Percentiles rank a stretch among this genome's conserved stretches.
Conservation (phyloP, 441 rosid genomes). For the Macaranga tanarius region DNA sequence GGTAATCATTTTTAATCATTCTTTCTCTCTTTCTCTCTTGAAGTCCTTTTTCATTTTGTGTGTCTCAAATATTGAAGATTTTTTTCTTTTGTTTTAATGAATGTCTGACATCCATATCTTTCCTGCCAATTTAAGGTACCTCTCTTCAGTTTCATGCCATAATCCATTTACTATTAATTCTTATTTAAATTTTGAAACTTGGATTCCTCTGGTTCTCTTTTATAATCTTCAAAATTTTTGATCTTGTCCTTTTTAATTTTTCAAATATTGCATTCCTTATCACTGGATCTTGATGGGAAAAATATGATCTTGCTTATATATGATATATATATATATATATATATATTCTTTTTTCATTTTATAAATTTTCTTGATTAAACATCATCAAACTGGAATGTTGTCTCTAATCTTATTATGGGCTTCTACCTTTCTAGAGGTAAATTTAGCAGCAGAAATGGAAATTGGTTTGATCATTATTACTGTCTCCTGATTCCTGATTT, state of each 20-base stretch:
- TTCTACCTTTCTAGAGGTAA: conserved; percentile 10
- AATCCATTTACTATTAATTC: background rate
- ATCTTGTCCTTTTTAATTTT: background rate
- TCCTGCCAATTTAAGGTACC: conserved; percentile 29
- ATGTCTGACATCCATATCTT: conserved; percentile 25
- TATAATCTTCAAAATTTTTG: background rate
- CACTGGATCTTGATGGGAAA: conserved; percentile 35
- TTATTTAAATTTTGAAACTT: conserved; percentile 14
- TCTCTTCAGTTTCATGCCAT: conserved; percentile 1
- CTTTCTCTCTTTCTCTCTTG: conserved; percentile 20
- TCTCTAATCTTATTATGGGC: conserved; percentile 10
- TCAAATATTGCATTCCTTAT: conserved; percentile 8
- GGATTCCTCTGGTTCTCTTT: background rate
- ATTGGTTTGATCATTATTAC: conserved; percentile 7
- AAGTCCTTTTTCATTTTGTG: background rate
- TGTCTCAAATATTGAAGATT: conserved; percentile 16
- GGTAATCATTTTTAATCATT: conserved; percentile 57
- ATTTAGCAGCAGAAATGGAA: conserved; percentile 15
- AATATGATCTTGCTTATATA: conserved; percentile 8
- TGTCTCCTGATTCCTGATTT: conserved; percentile 4
- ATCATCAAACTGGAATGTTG: conserved; percentile 30
- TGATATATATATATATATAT: background rate
- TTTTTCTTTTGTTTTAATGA: background rate
- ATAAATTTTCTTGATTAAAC: conserved; percentile 18
- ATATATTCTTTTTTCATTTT: conserved; percentile 14